Conservation (phyloP, 148 eudicot genomes). For the Rhododendron molle region DNA sequence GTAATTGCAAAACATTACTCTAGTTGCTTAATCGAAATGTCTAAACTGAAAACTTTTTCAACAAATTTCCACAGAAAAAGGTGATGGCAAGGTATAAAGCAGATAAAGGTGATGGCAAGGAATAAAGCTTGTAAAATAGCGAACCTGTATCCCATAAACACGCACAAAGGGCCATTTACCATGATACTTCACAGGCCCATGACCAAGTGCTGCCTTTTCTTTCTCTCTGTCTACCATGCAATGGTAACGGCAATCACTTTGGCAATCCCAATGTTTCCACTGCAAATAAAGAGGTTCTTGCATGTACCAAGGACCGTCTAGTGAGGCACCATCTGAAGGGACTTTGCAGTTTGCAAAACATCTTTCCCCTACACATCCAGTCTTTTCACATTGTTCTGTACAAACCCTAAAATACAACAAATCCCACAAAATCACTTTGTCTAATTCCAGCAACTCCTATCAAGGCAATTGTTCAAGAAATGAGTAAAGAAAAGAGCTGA, state of each 20-base stretch:
- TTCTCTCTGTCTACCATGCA: slow-evolving; percentile 75
- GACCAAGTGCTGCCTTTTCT: slow-evolving; percentile 56
- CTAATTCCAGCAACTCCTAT: neutral
- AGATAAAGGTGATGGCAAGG: neutral
- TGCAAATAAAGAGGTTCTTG: slow-evolving; percentile 50
- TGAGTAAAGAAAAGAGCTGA: neutral
- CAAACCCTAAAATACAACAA: slow-evolving; percentile 47
- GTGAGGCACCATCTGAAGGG: slow-evolving; percentile 34
- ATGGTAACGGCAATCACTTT: slow-evolving; percentile 73
- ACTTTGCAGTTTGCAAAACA: slow-evolving; percentile 61
- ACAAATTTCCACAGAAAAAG: neutral
- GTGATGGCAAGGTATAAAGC: neutral
- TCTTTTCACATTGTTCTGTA: slow-evolving; percentile 40
- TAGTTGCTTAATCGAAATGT: slow-evolving; percentile 18
- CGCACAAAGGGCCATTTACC: slow-evolving; percentile 94
- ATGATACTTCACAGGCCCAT: slow-evolving; percentile 71
- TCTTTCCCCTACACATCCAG: slow-evolving; percentile 59
- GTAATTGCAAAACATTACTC: slow-evolving; percentile 19
- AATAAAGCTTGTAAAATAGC: slow-evolving; percentile 8
- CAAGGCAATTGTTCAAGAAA: neutral
- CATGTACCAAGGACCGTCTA: slow-evolving; percentile 54
- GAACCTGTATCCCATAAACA: slow-evolving; percentile 73
- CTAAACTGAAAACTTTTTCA: slow-evolving; percentile 8
- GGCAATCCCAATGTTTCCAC: slow-evolving; percentile 73
- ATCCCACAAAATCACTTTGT: neutral